Percentiles rank a stretch among this genome's conserved stretches.
These are phyloP conservation scores for Kluyveromyces marxianus DNA, from an alignment of 1,139 yeast genomes.

Conservation along the genomic window DNA sequence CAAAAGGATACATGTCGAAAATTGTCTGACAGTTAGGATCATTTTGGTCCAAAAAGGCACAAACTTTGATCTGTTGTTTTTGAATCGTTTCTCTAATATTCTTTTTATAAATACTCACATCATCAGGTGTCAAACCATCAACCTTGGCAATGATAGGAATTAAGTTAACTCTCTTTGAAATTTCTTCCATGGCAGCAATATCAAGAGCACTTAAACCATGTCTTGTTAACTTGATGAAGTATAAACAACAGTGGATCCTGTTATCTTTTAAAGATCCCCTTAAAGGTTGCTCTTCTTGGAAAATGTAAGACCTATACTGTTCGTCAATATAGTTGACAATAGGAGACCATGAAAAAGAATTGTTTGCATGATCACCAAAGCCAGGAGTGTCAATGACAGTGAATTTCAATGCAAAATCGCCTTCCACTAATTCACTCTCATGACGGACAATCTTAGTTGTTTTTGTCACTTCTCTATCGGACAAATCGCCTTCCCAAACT, in stretches of 20 bases:
- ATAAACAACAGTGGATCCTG: slow-evolving; percentile 71
- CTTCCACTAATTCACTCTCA: slow-evolving; percentile 42
- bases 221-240: slow-evolving; percentile 56
- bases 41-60: slow-evolving; percentile 44
- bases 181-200: slow-evolving; percentile 58
- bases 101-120: slow-evolving; percentile 37
- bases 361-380: slow-evolving; percentile 66
- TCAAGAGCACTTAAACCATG: slow-evolving; percentile 53
- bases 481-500: slow-evolving; percentile 13
- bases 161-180: slow-evolving; percentile 58
- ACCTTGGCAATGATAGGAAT: slow-evolving; percentile 74
- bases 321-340: slow-evolving; percentile 51
- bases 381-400: slow-evolving; percentile 68
- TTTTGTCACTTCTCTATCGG: slow-evolving; percentile 17
- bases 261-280: slow-evolving; percentile 44
- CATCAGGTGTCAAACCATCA: slow-evolving; percentile 49
- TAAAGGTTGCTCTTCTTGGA: slow-evolving; percentile 67
- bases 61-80: slow-evolving; percentile 46
- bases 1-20: slow-evolving; percentile 43
- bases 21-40: slow-evolving; percentile 32
- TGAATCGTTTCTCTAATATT: slow-evolving; percentile 39
- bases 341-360: slow-evolving; percentile 52
- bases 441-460: slow-evolving; percentile 36
- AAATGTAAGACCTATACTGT: slow-evolving; percentile 50
- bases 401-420: slow-evolving; percentile 43